Conservation (phyloP, 805 yeast genomes). For the Yarrowia yakushimensis region DNA sequence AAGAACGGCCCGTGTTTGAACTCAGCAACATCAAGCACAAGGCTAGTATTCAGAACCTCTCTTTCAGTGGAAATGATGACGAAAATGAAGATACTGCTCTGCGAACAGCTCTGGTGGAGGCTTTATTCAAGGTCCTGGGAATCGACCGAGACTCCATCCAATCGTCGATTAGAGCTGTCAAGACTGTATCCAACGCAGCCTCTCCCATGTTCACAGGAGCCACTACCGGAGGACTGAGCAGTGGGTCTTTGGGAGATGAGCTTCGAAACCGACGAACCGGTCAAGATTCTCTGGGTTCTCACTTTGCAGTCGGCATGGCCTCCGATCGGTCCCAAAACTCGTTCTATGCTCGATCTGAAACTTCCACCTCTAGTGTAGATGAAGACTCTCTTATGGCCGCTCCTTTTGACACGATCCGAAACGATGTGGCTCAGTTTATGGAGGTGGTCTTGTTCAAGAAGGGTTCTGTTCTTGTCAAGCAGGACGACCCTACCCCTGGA, state of each 20-base stretch:
- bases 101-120: slow-evolving; percentile 64
- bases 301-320: not conserved
- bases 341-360: slow-evolving; percentile 1
- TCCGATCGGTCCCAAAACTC: not conserved
- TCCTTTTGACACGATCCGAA: slow-evolving; percentile 31
- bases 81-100: slow-evolving; percentile 68
- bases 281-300: not conserved
- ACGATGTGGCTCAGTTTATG: slow-evolving; percentile 41
- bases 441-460: slow-evolving; percentile 53
- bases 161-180: slow-evolving; percentile 3
- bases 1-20: slow-evolving; percentile 23
- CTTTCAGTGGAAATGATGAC: slow-evolving; percentile 42
- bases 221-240: not conserved
- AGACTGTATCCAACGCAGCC: slow-evolving; percentile 5
- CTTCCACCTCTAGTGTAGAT: not conserved
- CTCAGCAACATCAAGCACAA: not conserved
- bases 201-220: slow-evolving; percentile 22
- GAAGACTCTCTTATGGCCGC: slow-evolving; percentile 34
- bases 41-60: slow-evolving; percentile 1
- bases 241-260: slow-evolving; percentile 6
- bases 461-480: slow-evolving; percentile 57
- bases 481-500: slow-evolving; percentile 67
- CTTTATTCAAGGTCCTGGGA: slow-evolving; percentile 66
- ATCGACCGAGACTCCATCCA: slow-evolving; percentile 42
- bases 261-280: slow-evolving; percentile 18